Base-by-base conservation (phyloP, 2,329 filamentous ascomycete genomes). In the Aspergillus pseudoterreus region DNA sequence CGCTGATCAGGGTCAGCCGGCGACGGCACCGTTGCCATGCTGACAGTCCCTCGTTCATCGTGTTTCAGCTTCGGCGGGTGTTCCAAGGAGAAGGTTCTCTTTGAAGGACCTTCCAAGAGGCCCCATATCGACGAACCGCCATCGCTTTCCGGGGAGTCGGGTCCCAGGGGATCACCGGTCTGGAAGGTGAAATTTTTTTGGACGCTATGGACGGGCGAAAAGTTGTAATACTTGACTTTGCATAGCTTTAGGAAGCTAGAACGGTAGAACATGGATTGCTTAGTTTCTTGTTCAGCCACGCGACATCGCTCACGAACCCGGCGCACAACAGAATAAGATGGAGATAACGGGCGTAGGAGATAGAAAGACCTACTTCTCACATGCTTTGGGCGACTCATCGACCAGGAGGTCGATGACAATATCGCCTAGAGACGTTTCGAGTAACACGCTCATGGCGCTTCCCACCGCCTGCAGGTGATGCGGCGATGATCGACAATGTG, bases 211-310 rank as follows among this genome's bases (percentile, higher is more conserved):
- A 97, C 77, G 22, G 92, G 94, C 5, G 91, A 86, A 71, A 95
- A 97, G 77, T 97, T 97, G 84, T 96, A 99, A 77, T 97, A 99
- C 77, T 96, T 99, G 74, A 91, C 79, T 76, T 97, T 97, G 83
- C 94, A 96, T 63, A 99, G 88, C 80, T 99, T 97, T 51, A 99
- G 78, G 72, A 99, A 97, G 80, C 90, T 95, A 72, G 57, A 69
- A 65, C 61, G 61, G 56, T 56, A 63, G 45, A 58, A 58, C 33
- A 62, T 62, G 65, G 65, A 71, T 59, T 64, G 77, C 77, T 84
- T 77, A 79, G 77, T 76, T 74, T 63, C 68, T 70, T 70, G 69
- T 77, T 86, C 77, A 85, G 82, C 76, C 68, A 67, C 73, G 63
- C 62, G 55, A 63, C 55, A 57, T 66, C 62, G 66, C 64, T 68